Conservation (phyloP, 495 filamentous ascomycete genomes). For the Zalerion maritima region DNA sequence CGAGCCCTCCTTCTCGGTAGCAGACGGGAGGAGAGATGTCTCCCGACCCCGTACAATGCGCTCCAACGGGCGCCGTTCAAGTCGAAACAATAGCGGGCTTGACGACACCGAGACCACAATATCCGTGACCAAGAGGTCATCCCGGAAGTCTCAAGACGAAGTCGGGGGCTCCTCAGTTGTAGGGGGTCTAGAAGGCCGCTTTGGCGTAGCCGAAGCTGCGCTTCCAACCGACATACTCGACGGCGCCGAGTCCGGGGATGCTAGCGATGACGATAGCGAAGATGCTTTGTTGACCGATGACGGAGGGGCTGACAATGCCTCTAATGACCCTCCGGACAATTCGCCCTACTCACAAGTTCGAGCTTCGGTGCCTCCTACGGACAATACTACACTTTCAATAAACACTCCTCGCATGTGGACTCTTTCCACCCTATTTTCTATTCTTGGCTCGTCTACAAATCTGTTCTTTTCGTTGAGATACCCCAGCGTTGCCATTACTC, state of each 20-base stretch:
- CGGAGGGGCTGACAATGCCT: constrained; percentile 13
- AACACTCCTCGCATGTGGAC: constrained; percentile 84
- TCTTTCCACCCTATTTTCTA: constrained; percentile 59
- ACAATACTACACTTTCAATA: constrained; percentile 59
- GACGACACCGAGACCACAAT: constrained; percentile 10
- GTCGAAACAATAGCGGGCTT: constrained; percentile 6
- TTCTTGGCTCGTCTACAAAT: constrained; percentile 70
- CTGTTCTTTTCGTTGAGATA: constrained; percentile 74
- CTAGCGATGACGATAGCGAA: constrained; percentile 14
- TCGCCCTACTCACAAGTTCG: constrained; percentile 60
- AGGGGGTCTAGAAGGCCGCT: constrained; percentile 30
- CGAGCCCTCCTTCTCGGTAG: constrained; percentile 4
- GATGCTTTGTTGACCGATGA: constrained; percentile 17
- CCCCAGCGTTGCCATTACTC: constrained; percentile 73
- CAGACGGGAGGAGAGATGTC: too few species aligned
- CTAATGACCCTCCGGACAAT: constrained; percentile 41
- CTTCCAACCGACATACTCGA: constrained; percentile 20
- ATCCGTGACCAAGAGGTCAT: constrained; percentile 12
- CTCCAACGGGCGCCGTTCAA: constrained; percentile 9
- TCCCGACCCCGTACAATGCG: too few species aligned
- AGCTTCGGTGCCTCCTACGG: constrained; percentile 58
- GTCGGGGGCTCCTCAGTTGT: constrained; percentile 26
- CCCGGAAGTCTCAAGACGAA: constrained; percentile 22
- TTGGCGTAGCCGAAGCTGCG: constrained; percentile 25
- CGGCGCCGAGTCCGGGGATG: constrained; percentile 12